phyloP scores from a whole-genome alignment of 495 filamentous ascomycete genomes.

The Hypoxylon perforatum region DNA sequence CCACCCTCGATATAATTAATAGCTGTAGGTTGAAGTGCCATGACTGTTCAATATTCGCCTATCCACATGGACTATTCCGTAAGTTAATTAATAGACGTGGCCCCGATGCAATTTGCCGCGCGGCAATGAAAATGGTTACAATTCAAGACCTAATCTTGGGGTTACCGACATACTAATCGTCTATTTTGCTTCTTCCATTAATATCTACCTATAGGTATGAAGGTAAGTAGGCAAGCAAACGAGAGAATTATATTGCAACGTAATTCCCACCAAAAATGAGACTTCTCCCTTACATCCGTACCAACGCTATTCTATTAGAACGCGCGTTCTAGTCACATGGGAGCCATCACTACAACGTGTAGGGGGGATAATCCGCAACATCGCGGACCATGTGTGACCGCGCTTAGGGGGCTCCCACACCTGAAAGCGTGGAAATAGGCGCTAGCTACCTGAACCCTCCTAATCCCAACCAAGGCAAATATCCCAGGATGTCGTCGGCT shows the following conservation, averaged over 20 bases:
- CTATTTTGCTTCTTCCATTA: background rate
- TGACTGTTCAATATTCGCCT: constrained; percentile 7
- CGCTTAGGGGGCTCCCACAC: constrained; percentile 1
- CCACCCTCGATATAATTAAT: background rate
- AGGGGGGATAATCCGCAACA: background rate
- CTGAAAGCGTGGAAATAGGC: constrained; percentile 10
- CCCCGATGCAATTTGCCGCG: constrained; percentile 33
- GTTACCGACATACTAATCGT: background rate
- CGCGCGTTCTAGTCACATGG: background rate
- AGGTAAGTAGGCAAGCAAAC: background rate
- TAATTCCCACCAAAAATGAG: background rate
- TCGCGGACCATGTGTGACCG: background rate
- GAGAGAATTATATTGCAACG: background rate
- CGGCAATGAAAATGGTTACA: constrained; percentile 27
- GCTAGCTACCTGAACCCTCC: constrained; percentile 1
- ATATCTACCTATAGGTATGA: background rate
- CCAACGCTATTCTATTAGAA: background rate
- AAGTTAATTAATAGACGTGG: constrained; percentile 10
- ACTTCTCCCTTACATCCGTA: background rate
- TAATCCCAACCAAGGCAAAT: constrained; percentile 1
- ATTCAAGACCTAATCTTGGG: constrained; percentile 3
- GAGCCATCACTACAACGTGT: background rate
- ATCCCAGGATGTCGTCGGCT: constrained; percentile 24
- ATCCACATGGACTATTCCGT: background rate
- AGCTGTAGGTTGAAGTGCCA: background rate